Base-by-base conservation (phyloP, 768 basidiomycete genomes). In the Pholiota molesta region DNA sequence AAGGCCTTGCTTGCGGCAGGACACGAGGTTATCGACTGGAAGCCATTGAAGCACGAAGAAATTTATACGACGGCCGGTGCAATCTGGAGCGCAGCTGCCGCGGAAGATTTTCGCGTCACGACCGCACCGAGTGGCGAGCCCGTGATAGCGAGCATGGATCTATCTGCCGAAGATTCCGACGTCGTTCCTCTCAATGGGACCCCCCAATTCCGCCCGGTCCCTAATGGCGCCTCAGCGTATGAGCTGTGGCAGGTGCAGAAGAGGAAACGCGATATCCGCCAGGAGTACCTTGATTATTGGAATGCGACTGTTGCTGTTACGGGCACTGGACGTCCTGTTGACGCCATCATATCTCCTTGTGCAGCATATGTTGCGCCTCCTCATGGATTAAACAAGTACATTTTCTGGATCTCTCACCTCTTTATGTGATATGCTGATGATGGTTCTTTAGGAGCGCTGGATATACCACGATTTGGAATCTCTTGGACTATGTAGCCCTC, bases 11-110 rank as follows among this genome's bases (percentile, higher is more conserved):
- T 80, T 4, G 78, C 77, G 6, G 86, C 83, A 14, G 90, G 91
- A 5, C 89, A 93, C 72, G 77, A 57, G 90, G 92, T 92, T 17
- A 79, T 93, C 55, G 84, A 90, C 55, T 94, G 90, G 90, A 72
- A 79, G 39, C 84, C 86, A 0, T 69, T 79, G 40, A 80, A 86
- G 33, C 86, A 89, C 64, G 60, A 62, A 8, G 81, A 83, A 58
- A 76, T 90, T 2, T 69, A 68, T 52, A 63, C 75, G 0, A 69
- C 71, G 13, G 67, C 77, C 19, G 86, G 52, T 10, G 65, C 64
- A 0, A 81, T 88, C 17, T 86, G 77, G 73, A 66, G 60, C 10
- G 75, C 86, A 1, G 89, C 80, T 2, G 76, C 79, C 2, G 70
- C 66, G 0, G 77, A 85, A 66, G 89, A 90, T 65, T 81, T 75